A percentile compares a stretch with the other conserved stretches of the same genome.
These are phyloP conservation scores for Arthrocladium fulminans DNA, from an alignment of 2,329 filamentous ascomycete species.

Conservation along the genomic window DNA sequence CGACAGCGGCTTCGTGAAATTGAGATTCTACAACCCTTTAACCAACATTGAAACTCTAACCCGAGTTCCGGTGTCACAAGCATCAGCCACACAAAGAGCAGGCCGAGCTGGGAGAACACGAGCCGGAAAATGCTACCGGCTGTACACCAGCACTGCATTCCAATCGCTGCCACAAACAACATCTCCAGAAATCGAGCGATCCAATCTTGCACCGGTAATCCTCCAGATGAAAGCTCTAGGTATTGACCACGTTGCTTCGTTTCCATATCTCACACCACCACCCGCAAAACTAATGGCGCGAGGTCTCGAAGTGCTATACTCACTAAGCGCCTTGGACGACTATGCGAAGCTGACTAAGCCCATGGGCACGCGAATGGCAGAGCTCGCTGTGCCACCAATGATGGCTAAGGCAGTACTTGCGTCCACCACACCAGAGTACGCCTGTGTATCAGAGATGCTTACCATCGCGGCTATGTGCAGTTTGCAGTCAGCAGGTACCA, in stretches of 20 bases:
- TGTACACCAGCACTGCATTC: constrained; percentile 75
- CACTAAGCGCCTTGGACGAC: constrained; percentile 75
- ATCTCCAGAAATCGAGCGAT: constrained; percentile 82
- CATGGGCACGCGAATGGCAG: constrained; percentile 83
- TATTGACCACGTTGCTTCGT: constrained; percentile 86
- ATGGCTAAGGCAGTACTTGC: constrained; percentile 75
- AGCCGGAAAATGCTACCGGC: constrained; percentile 84
- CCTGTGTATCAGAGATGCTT: constrained; percentile 75
- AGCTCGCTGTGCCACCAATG: constrained; percentile 89
- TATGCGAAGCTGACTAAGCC: constrained; percentile 86
- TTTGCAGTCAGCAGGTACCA: constrained; percentile 46
- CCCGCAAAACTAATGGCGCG: constrained; percentile 76
- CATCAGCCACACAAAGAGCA: constrained; percentile 82
- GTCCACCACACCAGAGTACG: constrained; percentile 58
- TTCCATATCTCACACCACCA: constrained; percentile 79
- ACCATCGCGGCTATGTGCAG: constrained; percentile 92
- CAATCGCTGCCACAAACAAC: constrained; percentile 60
- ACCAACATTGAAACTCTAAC: constrained; percentile 85
- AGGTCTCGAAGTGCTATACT: constrained; percentile 78
- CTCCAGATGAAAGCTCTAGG: constrained; percentile 90
- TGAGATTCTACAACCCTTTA: constrained; percentile 72
- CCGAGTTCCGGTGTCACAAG: constrained; percentile 73
- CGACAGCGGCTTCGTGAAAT: constrained; percentile 83
- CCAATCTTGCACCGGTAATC: constrained; percentile 78
- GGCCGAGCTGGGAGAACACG: constrained; percentile 83